Evolutionary conservation across 768 basidiomycete genomes (phyloP), one percentile per base, ranked within the genome.

Genomic region (Suillus cothurnatus): DNA sequence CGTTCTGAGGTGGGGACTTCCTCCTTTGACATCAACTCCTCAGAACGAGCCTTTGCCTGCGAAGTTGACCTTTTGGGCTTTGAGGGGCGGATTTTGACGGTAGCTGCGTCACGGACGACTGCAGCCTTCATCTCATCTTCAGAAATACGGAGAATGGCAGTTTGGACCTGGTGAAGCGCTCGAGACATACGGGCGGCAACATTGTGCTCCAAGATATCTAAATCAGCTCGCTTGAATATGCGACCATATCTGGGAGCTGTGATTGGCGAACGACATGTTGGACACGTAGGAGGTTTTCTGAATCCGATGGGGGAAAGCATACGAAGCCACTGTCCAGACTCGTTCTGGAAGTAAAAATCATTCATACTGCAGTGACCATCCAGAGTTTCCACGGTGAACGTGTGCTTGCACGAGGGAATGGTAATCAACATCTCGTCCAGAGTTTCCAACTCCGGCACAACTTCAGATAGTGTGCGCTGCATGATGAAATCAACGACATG

Each of bases 381-480:
- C 23, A 92, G 79, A 0, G 88, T 88, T 71, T 89, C 89, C 19
- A 90, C 84, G 0, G 91, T 91, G 72, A 92, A 91, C 2, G 83
- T 74, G 72, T 92, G 91, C 0, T 82, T 67, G 70, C 91, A 92
- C 21, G 76, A 76, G 0, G 85, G 85, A 49, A 90, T 79, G 1
- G 88, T 88, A 69, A 91, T 87, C 60, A 87, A 69, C 14, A 85
- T 72, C 43, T 86, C 83, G 65, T 86, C 84, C 36, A 85, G 57
- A 3, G 76, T 73, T 5, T 71, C 78, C 17, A 67, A 58, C 21
- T 82, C 77, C 7, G 77, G 74, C 4, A 81, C 73, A 36, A 90
- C 70, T 0, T 90, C 88, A 3, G 66, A 74, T 6, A 91, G 73
- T 1, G 81, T 80, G 17, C 82, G 80, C 31, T 82, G 77, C 75